Evolutionary conservation across 176 grass and related monocot genomes (phyloP).

Genomic region (Aegilops bicornis): DNA sequence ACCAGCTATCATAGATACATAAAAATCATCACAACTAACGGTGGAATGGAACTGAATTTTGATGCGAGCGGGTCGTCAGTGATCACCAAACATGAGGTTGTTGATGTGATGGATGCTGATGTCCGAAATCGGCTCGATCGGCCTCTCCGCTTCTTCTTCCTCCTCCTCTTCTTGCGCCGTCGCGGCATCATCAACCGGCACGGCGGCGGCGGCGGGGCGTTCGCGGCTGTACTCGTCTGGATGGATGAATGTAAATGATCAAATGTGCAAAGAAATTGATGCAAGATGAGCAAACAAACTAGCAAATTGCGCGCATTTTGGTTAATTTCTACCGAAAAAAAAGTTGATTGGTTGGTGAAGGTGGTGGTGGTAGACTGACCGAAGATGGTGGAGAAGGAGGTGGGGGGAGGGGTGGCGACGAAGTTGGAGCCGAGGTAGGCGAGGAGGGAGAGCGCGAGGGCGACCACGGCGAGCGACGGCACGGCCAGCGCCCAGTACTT

Average conservation of each 20-base stretch:
- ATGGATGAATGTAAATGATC: not conserved
- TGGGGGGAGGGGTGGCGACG: constrained; percentile 46
- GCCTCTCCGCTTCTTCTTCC: constrained; percentile 15
- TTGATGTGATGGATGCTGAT: constrained; percentile 42
- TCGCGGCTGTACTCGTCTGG: constrained; percentile 38
- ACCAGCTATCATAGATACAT: not conserved
- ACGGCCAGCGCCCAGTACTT: constrained; percentile 72
- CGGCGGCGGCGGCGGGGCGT: not conserved
- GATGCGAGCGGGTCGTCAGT: not conserved
- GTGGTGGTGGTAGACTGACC: not conserved
- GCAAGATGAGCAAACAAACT: not conserved
- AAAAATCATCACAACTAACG: not conserved
- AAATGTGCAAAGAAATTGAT: not conserved
- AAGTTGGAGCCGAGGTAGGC: constrained; percentile 70
- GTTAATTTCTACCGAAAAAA: no score
- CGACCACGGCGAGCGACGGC: constrained; percentile 57
- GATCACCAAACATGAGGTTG: constrained; percentile 41
- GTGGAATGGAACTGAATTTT: not conserved
- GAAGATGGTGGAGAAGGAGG: constrained; percentile 56
- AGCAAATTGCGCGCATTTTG: not conserved
- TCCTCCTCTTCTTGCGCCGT: not conserved
- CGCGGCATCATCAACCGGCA: not conserved
- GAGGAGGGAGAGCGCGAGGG: constrained; percentile 33
- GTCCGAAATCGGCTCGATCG: constrained; percentile 46
- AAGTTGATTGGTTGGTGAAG: no score